Evolutionary conservation across 768 basidiomycete species (phyloP), one percentile per base, ranked within the genome.

Genomic region (Grammothele lineata): DNA sequence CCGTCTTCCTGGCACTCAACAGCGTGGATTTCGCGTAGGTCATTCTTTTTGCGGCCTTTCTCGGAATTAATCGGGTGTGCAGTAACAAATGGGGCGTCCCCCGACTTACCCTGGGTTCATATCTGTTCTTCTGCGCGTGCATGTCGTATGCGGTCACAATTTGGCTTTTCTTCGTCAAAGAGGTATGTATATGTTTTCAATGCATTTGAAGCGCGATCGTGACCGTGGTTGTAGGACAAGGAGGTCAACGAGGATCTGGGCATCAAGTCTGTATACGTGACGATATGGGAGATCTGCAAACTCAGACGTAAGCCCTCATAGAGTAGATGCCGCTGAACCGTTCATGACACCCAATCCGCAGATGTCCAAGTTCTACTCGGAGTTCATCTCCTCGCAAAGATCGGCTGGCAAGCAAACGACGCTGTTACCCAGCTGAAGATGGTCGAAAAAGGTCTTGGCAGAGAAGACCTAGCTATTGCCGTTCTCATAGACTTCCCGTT

Each of bases 401-500:
- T 99, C 50, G 95, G 94, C 23, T 96, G 93, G 64, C 89, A 90
- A 38, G 90, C 92, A 21, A 92, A 92, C 66, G 96, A 98, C 37
- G 86, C 92, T 5, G 88, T 85, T 11, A 92, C 91, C 3, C 83
- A 80, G 19, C 76, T 98, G 36, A 99, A 99, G 62, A 80, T 98
- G 69, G 87, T 99, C 35, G 96, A 99, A 66, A 98, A 98, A 62
- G 96, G 96, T 2, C 75, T 99, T 44, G 87, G 83, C 48, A 86
- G 93, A 33, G 96, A 98, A 70, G 96, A 99, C 58, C 76, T 98
- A 32, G 93, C 96, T n/a, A 74, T 93, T 14, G 87, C 92, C 3
- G 94, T 95, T 36, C 80, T 98, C 32, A 86, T 98, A 54, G 96
- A 99, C 66, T 97, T 98, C 57, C 96, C 96, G 2, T 95, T 96